Evolutionary conservation across 2,329 filamentous ascomycete genomes (phyloP), one percentile per base, ranked within the genome.

Genomic region (Pseudogymnoascus sp.): DNA sequence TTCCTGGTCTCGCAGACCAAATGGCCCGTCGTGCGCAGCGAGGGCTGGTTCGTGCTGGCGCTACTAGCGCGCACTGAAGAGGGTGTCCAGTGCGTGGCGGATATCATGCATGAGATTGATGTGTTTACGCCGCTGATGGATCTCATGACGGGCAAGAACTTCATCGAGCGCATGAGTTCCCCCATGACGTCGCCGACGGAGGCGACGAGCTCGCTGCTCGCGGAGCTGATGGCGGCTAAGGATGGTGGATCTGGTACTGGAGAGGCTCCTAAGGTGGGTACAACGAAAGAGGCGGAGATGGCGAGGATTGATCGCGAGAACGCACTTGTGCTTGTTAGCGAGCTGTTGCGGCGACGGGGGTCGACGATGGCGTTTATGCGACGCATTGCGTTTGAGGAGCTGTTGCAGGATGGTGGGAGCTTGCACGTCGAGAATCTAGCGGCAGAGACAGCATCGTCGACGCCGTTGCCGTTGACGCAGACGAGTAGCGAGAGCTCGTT

Each of bases 21-120:
- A 63, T 86, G 82, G 75, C 80, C 82, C 0, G 74, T 79, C 1
- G 73, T 86, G 2, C 76, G 80, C 15, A 83, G 81, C 37, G 83
- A 86, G 67, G 76, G 79, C 2, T 82, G 82, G 77, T 85, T 86
- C 63, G 77, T 83, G 5, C 75, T 84, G 58, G 83, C 83, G 2
- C 75, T 86, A 33, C 81, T 85, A 76, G 77, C 77, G 38, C 76
- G 81, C 26, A 76, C 77, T 1, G 60, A 67, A 1, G 77, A 80
- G 34, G 81, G 82, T 6, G 77, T 79, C 1, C 65, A 69, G 1
- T 70, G 79, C 9, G 75, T 82, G 15, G 65, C 74, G 7, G 70
- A 72, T 10, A 69, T 77, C 1, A 69, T 84, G 45, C 68, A 74
- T 8, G 70, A 75, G 0, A 67, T 73, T 0, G 74, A 73, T n/a